Evolutionary conservation across 2,329 filamentous ascomycete genomes (phyloP), one percentile per base, ranked within the genome.

Genomic region (Botrytis squamosa): DNA sequence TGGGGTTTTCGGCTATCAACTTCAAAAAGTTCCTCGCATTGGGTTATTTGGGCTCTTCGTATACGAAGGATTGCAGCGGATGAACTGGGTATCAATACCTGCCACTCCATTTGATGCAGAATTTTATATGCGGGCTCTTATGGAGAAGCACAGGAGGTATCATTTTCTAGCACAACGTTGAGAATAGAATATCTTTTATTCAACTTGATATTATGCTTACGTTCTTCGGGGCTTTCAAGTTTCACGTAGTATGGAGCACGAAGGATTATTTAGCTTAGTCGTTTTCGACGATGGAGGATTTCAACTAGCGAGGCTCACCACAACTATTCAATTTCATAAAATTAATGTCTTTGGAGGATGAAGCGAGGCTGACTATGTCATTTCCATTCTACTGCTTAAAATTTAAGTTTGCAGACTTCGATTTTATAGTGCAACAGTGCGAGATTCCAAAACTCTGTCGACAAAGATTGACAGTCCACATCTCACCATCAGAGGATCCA

Each of bases 401-500:
- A 38, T 57, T 29, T 10, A 42, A 9, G n/a, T 29, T 16, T 12
- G 20, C 3, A 55, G 29, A 22, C 18, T 57, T 33, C 49, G 29
- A 33, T 25, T 38, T 57, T n/a, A 68, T 6, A 57, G 6, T 25
- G 29, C 36, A 25, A 33, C 6, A 25, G 16, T 73, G 29, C 62
- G 70, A 20, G 44, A 46, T 40, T 33, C 69, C 29, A 62, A 68
- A 40, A 16, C 40, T 29, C 14, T 64, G n/a, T 73, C 73, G 46
- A 12, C n/a, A 18, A 44, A 46, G 6, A 60, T 40, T 40, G 52
- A 73, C n/a, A 59, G 46, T 74, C 63, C 49, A 57, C 49, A 18
- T 75, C 72, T 18, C 73, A 72, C 42, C 70, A 75, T 60, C 38
- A 55, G 12, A 74, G 55, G 5, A 62, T 74, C 10, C 42, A 65